phyloP scores from a whole-genome alignment of 306 rosid species.

The Glycine latifolia region DNA sequence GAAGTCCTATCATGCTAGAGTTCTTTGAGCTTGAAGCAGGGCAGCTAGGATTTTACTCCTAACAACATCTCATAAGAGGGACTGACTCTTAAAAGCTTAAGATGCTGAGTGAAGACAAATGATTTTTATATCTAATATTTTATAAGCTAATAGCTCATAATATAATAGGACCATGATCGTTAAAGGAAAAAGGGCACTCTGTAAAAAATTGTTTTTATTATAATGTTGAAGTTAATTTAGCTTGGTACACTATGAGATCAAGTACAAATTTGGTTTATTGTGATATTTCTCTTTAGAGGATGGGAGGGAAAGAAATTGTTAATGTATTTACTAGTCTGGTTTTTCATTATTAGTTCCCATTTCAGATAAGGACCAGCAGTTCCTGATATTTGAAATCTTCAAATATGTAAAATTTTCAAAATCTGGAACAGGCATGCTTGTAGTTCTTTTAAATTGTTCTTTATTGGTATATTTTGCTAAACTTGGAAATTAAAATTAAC shows the following conservation, averaged over 20 bases:
- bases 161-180: neutral
- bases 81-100: slow-evolving; percentile 1
- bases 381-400: slow-evolving; percentile 16
- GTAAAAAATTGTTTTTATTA: slow-evolving; percentile 5
- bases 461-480: slow-evolving; percentile 33
- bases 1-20: neutral
- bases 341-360: neutral
- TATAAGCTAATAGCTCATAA: slow-evolving; percentile 20
- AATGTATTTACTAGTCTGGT: neutral
- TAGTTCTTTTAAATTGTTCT: slow-evolving; percentile 14
- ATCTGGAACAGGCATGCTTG: slow-evolving; percentile 17
- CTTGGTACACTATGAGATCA: slow-evolving; percentile 12
- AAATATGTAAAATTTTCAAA: neutral
- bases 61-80: neutral
- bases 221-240: slow-evolving; percentile 21
- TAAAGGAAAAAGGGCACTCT: neutral
- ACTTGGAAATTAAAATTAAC: slow-evolving; percentile 31
- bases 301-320: neutral
- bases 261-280: slow-evolving; percentile 10
- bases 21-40: neutral
- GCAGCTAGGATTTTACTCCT: neutral
- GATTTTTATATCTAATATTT: neutral
- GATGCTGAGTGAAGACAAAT: neutral
- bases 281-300: neutral
- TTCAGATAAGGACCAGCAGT: slow-evolving; percentile 21